phyloP scores from a whole-genome alignment of 176 grass and related monocot genomes.

The Cymbopogon citratus region DNA sequence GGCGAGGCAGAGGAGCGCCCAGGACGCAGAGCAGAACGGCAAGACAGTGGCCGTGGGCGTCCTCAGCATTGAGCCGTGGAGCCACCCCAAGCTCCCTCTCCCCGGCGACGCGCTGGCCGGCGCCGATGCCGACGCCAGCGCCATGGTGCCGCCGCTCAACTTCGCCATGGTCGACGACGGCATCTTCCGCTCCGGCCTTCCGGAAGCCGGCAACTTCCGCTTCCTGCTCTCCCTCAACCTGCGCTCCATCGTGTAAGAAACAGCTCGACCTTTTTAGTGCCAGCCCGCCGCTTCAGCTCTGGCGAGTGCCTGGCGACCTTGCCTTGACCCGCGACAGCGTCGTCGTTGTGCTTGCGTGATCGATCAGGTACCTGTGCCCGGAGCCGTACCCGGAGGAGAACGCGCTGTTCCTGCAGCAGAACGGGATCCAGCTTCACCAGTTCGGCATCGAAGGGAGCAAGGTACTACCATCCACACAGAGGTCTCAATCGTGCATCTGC shows the following conservation, averaged over 20 bases:
- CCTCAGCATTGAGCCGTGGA: slow-evolving; percentile 14
- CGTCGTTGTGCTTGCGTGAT: neutral
- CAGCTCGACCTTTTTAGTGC: neutral
- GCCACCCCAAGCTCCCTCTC: neutral
- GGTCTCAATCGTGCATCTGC: neutral
- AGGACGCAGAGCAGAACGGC: slow-evolving; percentile 19
- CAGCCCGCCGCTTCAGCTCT: neutral
- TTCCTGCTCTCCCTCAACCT: slow-evolving; percentile 75
- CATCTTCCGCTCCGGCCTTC: slow-evolving; percentile 89
- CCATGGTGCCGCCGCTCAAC: slow-evolving; percentile 59
- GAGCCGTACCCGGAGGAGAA: slow-evolving; percentile 74
- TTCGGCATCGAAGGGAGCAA: slow-evolving; percentile 71
- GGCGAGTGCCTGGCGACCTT: too few species aligned
- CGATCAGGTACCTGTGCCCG: slow-evolving; percentile 77
- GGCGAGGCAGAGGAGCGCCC: slow-evolving; percentile 41
- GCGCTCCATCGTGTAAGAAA: slow-evolving; percentile 69
- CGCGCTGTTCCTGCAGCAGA: slow-evolving; percentile 49
- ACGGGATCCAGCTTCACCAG: slow-evolving; percentile 67
- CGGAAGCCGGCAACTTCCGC: slow-evolving; percentile 47
- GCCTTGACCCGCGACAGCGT: neutral
- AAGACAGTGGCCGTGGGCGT: neutral
- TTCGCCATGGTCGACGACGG: slow-evolving; percentile 79
- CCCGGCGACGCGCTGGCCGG: neutral
- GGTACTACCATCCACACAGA: slow-evolving; percentile 32
- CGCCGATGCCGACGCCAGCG: neutral